Base-by-base conservation (phyloP, 495 filamentous ascomycete genomes). In the Aspergillus mulundensis region DNA sequence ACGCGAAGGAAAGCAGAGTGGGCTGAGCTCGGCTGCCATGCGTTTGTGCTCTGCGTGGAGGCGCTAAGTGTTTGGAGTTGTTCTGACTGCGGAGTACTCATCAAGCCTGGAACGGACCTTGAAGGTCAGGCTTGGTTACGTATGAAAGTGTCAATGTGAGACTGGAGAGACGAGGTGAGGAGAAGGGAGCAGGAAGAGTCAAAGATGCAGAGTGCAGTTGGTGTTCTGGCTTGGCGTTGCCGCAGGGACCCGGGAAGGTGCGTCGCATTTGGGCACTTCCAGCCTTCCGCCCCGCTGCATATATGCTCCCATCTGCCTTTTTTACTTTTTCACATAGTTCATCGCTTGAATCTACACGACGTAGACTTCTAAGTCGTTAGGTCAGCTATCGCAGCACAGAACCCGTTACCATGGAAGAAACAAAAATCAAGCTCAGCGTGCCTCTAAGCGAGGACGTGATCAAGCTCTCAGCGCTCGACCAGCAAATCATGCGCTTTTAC, bases 401-500 rank as follows among this genome's bases (percentile, higher is more conserved):
- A 10, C 4, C 32, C 12, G 32, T 36, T 10, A 36, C 11, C 11
- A 36, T 56, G 53, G 53, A 56, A 14, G 44, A 56, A 56, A 49
- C 53, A 20, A 8, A 12, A 3, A 36, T 56, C 21, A 56, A 56
- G 45, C 53, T 56, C 53, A 56, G 44, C 23, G 44, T 56, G 5
- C 53, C 53, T 49, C 44, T 49, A 0, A 42, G 53, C 38, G 53
- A 56, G 34, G 53, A 56, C 24, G 53, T 56, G 28, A 49, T 56
- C 53, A 56, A 56, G 12, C 45, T 56, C 16, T 56, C 53, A 18
- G 53, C 53, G n/a, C 16, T 56, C 1, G 53, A 56, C 14, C 53
- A 56, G 24, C 44, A 56, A 16, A 49, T 56, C 23, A 49, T 49
- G 53, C 44, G 53, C n/a, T 41, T 49, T 4, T 56, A 56, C 24